Base-by-base conservation (phyloP, 1,284 basidiomycete genomes). In the Pseudozyma sp. region DNA sequence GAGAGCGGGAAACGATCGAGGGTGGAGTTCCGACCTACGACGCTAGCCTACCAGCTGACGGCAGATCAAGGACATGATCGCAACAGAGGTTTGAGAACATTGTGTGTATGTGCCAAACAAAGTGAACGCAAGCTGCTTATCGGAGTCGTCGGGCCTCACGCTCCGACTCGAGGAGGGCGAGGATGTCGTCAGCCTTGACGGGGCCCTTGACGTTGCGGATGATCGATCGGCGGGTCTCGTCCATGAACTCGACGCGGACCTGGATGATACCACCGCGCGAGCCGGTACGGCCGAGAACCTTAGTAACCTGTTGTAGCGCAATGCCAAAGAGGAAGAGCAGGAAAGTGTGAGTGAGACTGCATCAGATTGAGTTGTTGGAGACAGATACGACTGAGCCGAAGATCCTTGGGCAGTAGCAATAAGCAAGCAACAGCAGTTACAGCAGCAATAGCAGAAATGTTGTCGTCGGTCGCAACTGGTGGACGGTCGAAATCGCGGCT, bases 171-270 rank as follows among this genome's bases (percentile, higher is more conserved):
- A 99, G 89, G 81, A 99, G 88, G 82, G 95, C 94, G 79, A 99
- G 89, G 85, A 99, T 98, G 87, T 99, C 97, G 87, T 95, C 90
- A 87, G 94, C 92, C 81, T 94, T 89, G 78, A 98, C 95, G 77
- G 96, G 95, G 30, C 97, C 97, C 88, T 99, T 99, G 84, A 99
- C 97, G 89, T 99, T 99, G 81, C 96, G 93, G 88, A 99, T 97
- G 87, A 99, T 97, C 78, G 92, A 92, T 83, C 97, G 93, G 81
- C 90, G 90, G 58, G 92, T 90, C 86, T 99, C 96, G 87, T 99
- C 96, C 92, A 99, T 92, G 89, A 99, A 98, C 87, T 99, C 96
- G 81, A 99, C 97, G 81, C 96, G 94, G 87, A 98, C 95, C 89
- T 99, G 97, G 78, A 94, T 99, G 83, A 99, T 95, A 89, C 95